Evolutionary conservation across 139 green algal species (phyloP), one percentile per base, ranked within the genome.

Genomic region (Eudorina sp.): DNA sequence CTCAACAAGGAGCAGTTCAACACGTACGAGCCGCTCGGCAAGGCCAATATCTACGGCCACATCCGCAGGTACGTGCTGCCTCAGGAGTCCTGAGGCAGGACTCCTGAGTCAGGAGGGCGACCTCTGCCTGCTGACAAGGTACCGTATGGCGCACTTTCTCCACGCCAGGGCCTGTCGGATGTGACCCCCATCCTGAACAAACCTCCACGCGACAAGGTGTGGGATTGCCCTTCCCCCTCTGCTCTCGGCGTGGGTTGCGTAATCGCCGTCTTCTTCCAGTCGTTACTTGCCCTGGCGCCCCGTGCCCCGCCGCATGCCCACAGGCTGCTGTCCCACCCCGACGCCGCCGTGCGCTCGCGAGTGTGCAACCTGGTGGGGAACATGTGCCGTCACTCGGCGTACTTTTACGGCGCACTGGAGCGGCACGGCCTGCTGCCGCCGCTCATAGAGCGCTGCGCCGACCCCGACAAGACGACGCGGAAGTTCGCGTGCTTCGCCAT

Each of bases 401-500:
- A 95, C 88, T 98, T 99, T 88, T 99, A 99, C 93, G 86, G 81
- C 55, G 87, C 92, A 29, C 74, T 98, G 66, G 86, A 94, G n/a
- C 41, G 55, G 16, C 84, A 95, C 36, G 92, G 91, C 7, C 86
- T 99, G 34, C 74, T 99, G 18, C 41, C 76, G 1, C 90, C 90
- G 18, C 93, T 99, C 27, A 98, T 99, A 3, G 92, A 96, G 69
- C 92, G 95, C 36, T 99, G 97, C 89, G 29, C 45, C 0, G 98
- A 99, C 90, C 34, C 86, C 0, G 98, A 99, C 91, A 94, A 93
- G 83, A 89, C 90, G 25, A 98, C 95, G 16, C 96, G 98, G 90
- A 99, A 99, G 92, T 99, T 99, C 94, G 97, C 98, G 25, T 99
- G 96, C 95, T 99, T 99, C 73, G 98, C 98, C 5, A 97, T 99